phyloP scores from a whole-genome alignment of 306 rosid genomes.

The Prunus padus region DNA sequence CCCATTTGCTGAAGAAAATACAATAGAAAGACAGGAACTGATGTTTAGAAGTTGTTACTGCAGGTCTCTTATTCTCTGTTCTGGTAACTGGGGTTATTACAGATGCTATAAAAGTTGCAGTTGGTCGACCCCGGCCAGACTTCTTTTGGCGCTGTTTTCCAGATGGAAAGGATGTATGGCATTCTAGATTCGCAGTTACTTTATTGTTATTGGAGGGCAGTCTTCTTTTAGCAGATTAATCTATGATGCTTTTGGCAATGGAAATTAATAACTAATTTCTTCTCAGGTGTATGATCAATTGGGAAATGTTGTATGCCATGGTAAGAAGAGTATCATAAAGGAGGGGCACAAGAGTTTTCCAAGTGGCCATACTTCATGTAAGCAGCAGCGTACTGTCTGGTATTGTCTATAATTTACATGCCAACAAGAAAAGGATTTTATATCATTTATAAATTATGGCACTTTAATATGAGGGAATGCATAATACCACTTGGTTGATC shows the following conservation, averaged over 20 bases:
- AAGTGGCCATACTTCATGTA: constrained; percentile 90
- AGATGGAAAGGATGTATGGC: constrained; percentile 86
- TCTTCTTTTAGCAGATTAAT: neutral
- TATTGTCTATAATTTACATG: neutral
- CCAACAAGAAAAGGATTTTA: neutral
- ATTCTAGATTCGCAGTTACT: constrained; percentile 19
- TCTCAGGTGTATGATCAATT: constrained; percentile 61
- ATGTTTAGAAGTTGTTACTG: constrained; percentile 27
- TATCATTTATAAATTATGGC: neutral
- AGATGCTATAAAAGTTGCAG: constrained; percentile 75
- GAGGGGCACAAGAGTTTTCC: constrained; percentile 97
- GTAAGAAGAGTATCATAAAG: constrained; percentile 55
- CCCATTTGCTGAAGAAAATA: constrained; percentile 18
- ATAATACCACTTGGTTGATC: neutral
- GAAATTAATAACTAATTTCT: constrained; percentile 21
- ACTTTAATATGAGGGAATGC: neutral
- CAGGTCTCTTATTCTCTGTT: constrained; percentile 74
- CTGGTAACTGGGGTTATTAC: constrained; percentile 72
- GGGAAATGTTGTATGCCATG: constrained; percentile 84
- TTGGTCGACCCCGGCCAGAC: constrained; percentile 94
- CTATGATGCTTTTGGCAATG: neutral
- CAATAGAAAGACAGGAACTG: neutral
- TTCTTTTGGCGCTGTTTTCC: constrained; percentile 98
- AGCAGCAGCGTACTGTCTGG: constrained; percentile 19
- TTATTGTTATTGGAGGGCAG: neutral